These are phyloP conservation scores for Populus alba DNA, from an alignment of 345 rosid genomes.

Conservation along the genomic window DNA sequence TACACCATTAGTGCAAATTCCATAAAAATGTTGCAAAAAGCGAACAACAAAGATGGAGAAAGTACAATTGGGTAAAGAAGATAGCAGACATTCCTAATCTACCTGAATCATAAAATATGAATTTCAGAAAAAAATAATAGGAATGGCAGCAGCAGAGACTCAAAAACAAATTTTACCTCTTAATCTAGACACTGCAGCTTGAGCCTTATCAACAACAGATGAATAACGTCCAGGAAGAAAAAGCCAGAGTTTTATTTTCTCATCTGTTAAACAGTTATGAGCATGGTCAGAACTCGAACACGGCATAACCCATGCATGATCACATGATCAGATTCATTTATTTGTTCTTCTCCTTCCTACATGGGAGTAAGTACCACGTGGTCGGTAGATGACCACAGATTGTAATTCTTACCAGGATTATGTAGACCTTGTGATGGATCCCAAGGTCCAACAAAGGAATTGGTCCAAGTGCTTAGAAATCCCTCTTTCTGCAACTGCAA, in stretches of 20 bases:
- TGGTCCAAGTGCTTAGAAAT: slow-evolving; percentile 89
- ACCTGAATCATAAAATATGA: not conserved
- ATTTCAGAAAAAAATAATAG: not conserved
- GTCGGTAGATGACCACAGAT: not conserved
- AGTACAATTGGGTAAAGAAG: not conserved
- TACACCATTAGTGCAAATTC: slow-evolving; percentile 6
- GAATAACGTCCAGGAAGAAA: slow-evolving; percentile 80
- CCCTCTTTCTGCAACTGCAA: slow-evolving; percentile 82
- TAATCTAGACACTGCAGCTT: slow-evolving; percentile 74
- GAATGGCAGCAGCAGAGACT: not conserved
- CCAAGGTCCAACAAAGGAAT: slow-evolving; percentile 99
- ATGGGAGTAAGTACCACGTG: not conserved
- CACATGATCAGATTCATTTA: not conserved
- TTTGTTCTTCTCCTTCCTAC: slow-evolving; percentile 1
- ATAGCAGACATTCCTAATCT: not conserved
- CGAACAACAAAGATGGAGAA: not conserved
- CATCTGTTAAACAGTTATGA: slow-evolving; percentile 50
- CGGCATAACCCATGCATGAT: not conserved
- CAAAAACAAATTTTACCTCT: slow-evolving; percentile 50
- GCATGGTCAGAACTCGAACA: not conserved
- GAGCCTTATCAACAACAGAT: slow-evolving; percentile 70
- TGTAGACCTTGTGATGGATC: slow-evolving; percentile 98
- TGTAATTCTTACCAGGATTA: slow-evolving; percentile 75
- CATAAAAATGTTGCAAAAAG: not conserved
- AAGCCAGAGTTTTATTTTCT: slow-evolving; percentile 99